Evolutionary conservation across 345 rosid species (phyloP), one percentile per base, ranked within the genome.

Genomic region (Heritiera fomes): DNA sequence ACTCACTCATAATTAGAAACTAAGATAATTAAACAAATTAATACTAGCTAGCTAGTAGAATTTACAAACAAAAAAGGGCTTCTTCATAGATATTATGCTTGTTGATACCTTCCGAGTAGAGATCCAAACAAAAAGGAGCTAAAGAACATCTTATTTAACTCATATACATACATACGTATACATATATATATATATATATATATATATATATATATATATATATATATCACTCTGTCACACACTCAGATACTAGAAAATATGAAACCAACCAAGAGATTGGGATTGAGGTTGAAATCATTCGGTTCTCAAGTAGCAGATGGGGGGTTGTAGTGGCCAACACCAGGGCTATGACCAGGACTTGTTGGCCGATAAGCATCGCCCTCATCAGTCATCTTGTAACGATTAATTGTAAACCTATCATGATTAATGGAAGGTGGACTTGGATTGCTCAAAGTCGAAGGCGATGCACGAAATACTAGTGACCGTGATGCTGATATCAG

Each of bases 341-440:
- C 91, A 46, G 91, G 89, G 78, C 91, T 88, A 20, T 82, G 89
- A 2, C 91, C 91, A 3, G 87, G 91, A 75, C 45, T 61, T 23
- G 91, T 88, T 23, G 91, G 91, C 65, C 87, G 80, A 62, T 14
- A 86, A 64, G 91, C 89, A 7, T 78, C 83, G 0, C 55, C 0
- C 73, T 69, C 83, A 0, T 69, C 83, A 0, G 43, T 73, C 50
- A 8, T 73, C 81, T 75, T 84, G 73, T 84, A 78, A 7, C 81
- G 89, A 45, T 86, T 81, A 52, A 70, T 64, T 1, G 40, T 47
- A 68, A 70, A 71, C 68, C 71, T 20, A n/a, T 34, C 30, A 17
- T 62, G 18, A 62, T 47, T 12, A n/a, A 50, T 8, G 23, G 77
- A 10, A 9, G 84, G 78, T 67, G 83, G 64, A 50, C 34, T 23